Evolutionary conservation across 2,329 filamentous ascomycete species (phyloP).

Genomic region (Aureobasidium subglaciale): DNA sequence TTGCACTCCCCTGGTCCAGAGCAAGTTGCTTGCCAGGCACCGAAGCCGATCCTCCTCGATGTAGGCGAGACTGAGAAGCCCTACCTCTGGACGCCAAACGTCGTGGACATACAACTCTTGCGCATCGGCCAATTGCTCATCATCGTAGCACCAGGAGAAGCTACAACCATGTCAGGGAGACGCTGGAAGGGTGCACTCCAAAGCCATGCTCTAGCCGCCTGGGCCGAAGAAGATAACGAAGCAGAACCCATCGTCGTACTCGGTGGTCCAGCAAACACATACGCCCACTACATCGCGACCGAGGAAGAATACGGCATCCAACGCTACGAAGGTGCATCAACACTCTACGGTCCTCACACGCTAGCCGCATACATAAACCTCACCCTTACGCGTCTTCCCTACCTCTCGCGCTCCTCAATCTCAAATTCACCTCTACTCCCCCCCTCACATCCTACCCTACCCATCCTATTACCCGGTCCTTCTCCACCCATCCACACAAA

Average conservation of each 20-base stretch:
- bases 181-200: slow-evolving; percentile 71
- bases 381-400: slow-evolving; percentile 63
- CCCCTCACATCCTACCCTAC: slow-evolving; percentile 28
- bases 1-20: slow-evolving; percentile 62
- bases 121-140: slow-evolving; percentile 80
- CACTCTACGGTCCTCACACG: slow-evolving; percentile 75
- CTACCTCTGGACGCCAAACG: slow-evolving; percentile 84
- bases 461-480: slow-evolving; percentile 42
- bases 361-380: slow-evolving; percentile 83
- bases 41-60: slow-evolving; percentile 81
- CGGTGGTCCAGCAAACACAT: slow-evolving; percentile 83
- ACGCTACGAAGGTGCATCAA: slow-evolving; percentile 91
- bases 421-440: slow-evolving; percentile 29
- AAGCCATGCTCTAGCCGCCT: slow-evolving; percentile 30
- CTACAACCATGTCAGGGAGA: slow-evolving; percentile 84
- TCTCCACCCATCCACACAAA: slow-evolving; percentile 71
- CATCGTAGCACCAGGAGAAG: slow-evolving; percentile 78
- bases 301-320: slow-evolving; percentile 76
- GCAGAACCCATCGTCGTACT: slow-evolving; percentile 67
- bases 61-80: slow-evolving; percentile 73
- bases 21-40: slow-evolving; percentile 68
- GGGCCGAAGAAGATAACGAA: slow-evolving; percentile 30
- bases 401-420: slow-evolving; percentile 46
- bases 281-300: slow-evolving; percentile 75
- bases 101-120: slow-evolving; percentile 80